phyloP scores from a whole-genome alignment of 2,329 filamentous ascomycete genomes.

The Penicillium sp. region DNA sequence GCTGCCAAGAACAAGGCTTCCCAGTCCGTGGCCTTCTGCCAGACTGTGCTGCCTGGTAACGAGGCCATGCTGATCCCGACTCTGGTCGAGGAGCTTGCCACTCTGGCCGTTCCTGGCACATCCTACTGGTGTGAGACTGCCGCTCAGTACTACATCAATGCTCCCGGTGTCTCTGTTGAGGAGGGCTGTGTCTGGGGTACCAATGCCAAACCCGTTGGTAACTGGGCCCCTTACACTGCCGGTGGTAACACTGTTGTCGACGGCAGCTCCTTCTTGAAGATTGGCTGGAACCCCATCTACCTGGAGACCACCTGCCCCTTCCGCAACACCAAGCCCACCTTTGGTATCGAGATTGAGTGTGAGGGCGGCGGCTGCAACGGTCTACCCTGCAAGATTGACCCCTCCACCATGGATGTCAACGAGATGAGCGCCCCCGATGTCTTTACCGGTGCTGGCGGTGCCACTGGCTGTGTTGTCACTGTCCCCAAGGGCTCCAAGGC shows the following conservation, averaged over 20 bases:
- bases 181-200: slow-evolving; percentile 70
- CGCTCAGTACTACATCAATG: slow-evolving; percentile 76
- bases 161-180: slow-evolving; percentile 57
- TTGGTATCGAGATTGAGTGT: slow-evolving; percentile 67
- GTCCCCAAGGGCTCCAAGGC: slow-evolving; percentile 63
- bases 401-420: slow-evolving; percentile 52
- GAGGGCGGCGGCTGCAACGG: slow-evolving; percentile 63
- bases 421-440: slow-evolving; percentile 54
- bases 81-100: slow-evolving; percentile 53
- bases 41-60: slow-evolving; percentile 73
- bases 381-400: slow-evolving; percentile 68
- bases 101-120: slow-evolving; percentile 64
- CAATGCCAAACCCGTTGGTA: slow-evolving; percentile 59
- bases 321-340: slow-evolving; percentile 56
- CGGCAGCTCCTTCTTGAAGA: slow-evolving; percentile 68
- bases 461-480: slow-evolving; percentile 71
- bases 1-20: slow-evolving; percentile 63
- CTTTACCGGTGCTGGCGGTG: slow-evolving; percentile 61
- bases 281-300: slow-evolving; percentile 75
- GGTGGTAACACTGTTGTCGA: slow-evolving; percentile 64
- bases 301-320: slow-evolving; percentile 52
- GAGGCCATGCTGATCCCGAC: slow-evolving; percentile 81
- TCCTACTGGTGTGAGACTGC: slow-evolving; percentile 69
- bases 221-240: slow-evolving; percentile 73
- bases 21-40: slow-evolving; percentile 64